phyloP scores from a whole-genome alignment of 805 yeast genomes.

The Pichia cabralensis region DNA sequence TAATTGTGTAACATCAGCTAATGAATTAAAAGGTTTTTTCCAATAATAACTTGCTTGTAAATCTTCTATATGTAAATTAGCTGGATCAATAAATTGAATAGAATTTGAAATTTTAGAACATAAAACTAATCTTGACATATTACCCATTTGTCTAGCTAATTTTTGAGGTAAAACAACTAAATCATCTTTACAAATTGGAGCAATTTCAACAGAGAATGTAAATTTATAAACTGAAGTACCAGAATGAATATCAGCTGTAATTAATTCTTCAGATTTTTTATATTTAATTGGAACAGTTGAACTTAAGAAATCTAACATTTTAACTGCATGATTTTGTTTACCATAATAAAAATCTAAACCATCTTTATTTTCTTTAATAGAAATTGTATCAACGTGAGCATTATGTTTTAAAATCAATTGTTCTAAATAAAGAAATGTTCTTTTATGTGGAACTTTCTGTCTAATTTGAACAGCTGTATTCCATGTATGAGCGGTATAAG shows the following conservation, averaged over 20 bases:
- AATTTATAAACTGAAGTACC: conserved; percentile 84
- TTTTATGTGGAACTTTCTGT: conserved; percentile 93
- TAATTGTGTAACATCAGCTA: conserved; percentile 67
- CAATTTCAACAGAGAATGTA: conserved; percentile 86
- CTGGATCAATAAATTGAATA: conserved; percentile 80
- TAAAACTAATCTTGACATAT: conserved; percentile 68
- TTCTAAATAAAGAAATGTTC: conserved; percentile 92
- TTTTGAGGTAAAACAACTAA: conserved; percentile 84
- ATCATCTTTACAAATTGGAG: conserved; percentile 95
- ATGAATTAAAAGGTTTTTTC: conserved; percentile 70
- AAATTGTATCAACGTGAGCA: conserved; percentile 89
- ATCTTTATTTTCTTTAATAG: conserved; percentile 86
- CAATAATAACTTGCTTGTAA: conserved; percentile 63
- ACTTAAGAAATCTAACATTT: conserved; percentile 83
- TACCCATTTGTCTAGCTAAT: conserved; percentile 75
- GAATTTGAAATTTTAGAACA: conserved; percentile 80
- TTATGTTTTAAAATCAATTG: conserved; percentile 87
- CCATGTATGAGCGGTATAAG: conserved; percentile 96
- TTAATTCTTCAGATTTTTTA: conserved; percentile 82
- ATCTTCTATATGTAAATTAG: conserved; percentile 69
- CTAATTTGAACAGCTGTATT: conserved; percentile 95
- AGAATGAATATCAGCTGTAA: conserved; percentile 86
- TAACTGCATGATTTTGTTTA: conserved; percentile 82
- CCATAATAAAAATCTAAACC: conserved; percentile 92
- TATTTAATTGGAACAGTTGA: conserved; percentile 78